These are phyloP conservation scores for Allomyces javanicus DNA, from an alignment of 192 early-diverging fungal genomes.

Conservation along the genomic window DNA sequence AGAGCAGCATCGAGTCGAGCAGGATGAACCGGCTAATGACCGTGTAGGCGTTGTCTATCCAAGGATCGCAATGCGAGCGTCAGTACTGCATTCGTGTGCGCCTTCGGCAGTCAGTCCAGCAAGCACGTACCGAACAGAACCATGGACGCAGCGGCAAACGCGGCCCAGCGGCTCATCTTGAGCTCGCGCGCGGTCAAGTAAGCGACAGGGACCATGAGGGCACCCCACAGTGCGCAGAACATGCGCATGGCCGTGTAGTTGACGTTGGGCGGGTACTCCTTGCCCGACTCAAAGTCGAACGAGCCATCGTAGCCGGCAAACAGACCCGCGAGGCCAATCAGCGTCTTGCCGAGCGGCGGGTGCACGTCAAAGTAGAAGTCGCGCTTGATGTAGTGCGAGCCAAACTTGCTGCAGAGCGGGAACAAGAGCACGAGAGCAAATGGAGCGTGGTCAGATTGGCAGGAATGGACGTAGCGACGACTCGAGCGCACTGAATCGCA, in stretches of 20 bases:
- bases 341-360: conserved; percentile 92
- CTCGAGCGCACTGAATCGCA: no score
- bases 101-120: no score
- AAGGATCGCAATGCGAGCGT: background rate
- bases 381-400: conserved; percentile 71
- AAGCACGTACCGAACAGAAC: conserved; percentile 42
- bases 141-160: conserved; percentile 57
- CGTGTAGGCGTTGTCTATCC: conserved; percentile 45
- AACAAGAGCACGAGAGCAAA: background rate
- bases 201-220: conserved; percentile 66
- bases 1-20: conserved; percentile 85
- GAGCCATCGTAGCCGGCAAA: conserved; percentile 70
- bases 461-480: no score
- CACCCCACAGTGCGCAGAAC: conserved; percentile 74
- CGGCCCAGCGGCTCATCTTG: conserved; percentile 39
- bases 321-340: conserved; percentile 64
- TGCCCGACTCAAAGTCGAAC: conserved; percentile 65
- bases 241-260: conserved; percentile 78
- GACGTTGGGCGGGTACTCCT: conserved; percentile 54
- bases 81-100: no score
- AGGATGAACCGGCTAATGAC: conserved; percentile 80
- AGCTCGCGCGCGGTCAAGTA: conserved; percentile 69
- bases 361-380: conserved; percentile 98
- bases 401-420: conserved; percentile 45
- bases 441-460: no score